A percentile compares a stretch with the other conserved stretches of the same genome.
phyloP scores from a whole-genome alignment of 345 rosid genomes.

The Limnanthes douglasii region DNA sequence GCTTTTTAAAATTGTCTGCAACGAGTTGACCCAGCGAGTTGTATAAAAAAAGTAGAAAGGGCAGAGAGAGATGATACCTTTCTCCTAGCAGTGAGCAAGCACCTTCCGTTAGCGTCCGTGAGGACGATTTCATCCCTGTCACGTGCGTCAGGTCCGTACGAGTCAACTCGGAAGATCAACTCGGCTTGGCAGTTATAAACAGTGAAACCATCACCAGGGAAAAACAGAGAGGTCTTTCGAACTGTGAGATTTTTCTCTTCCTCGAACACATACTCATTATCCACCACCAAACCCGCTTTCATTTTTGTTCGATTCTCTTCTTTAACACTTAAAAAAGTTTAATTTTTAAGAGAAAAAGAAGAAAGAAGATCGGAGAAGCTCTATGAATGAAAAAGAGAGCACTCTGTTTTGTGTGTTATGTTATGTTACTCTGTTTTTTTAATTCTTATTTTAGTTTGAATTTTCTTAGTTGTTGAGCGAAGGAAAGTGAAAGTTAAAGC shows the following conservation, averaged over 20 bases:
- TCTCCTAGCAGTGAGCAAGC: conserved; percentile 75
- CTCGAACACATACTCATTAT: conserved; percentile 24
- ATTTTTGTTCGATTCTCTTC: conserved; percentile 4
- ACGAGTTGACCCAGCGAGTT: too few species aligned
- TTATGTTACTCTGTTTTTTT: too few species aligned
- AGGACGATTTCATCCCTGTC: conserved; percentile 61
- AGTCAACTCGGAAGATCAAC: conserved; percentile 75
- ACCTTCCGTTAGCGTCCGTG: conserved; percentile 77
- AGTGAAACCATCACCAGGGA: conserved; percentile 81
- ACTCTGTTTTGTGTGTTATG: too few species aligned
- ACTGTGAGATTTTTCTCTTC: conserved; percentile 58
- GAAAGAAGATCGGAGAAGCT: too few species aligned
- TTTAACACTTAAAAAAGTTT: too few species aligned
- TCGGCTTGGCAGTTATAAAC: conserved; percentile 55
- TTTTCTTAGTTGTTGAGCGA: too few species aligned
- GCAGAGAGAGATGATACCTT: conserved; percentile 26
- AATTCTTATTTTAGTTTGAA: too few species aligned
- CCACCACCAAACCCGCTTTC: conserved; percentile 31
- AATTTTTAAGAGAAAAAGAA: too few species aligned
- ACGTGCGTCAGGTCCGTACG: conserved; percentile 66
- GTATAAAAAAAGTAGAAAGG: not conserved
- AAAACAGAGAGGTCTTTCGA: conserved; percentile 73
- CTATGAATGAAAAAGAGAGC: too few species aligned
- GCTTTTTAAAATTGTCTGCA: not conserved
- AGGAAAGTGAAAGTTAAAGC: too few species aligned